Conservation (phyloP, 441 rosid genomes). For the Isatis lusitanica region DNA sequence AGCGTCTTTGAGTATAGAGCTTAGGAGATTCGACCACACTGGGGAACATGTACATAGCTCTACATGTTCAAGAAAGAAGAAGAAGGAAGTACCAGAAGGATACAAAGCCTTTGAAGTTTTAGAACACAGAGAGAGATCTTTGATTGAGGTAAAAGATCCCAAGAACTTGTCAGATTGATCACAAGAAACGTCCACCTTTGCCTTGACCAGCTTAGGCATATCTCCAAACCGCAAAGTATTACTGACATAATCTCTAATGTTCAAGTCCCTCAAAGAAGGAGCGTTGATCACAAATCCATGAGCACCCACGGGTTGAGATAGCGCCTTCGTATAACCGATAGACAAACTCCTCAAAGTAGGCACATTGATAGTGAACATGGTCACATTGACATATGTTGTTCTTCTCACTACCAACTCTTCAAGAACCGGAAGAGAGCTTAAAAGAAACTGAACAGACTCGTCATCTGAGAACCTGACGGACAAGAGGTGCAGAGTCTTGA, state of each 20-base stretch:
- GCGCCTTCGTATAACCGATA: not conserved
- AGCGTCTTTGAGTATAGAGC: not conserved
- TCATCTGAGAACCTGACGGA: not conserved
- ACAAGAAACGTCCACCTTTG: not conserved
- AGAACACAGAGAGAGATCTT: constrained; percentile 15
- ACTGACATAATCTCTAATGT: constrained; percentile 4
- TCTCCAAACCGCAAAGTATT: not conserved
- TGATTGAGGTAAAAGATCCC: constrained; percentile 16
- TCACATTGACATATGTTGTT: not conserved
- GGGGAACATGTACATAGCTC: constrained; percentile 27
- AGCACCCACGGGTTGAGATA: not conserved
- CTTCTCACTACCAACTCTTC: constrained; percentile 7
- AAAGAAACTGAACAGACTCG: not conserved
- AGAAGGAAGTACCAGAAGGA: not conserved
- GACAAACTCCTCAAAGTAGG: not conserved
- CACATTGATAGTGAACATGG: not conserved
- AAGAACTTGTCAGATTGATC: constrained; percentile 13
- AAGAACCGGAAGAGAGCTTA: not conserved
- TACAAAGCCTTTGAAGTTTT: not conserved
- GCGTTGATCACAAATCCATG: constrained; percentile 16
- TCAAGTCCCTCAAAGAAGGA: constrained; percentile 4
- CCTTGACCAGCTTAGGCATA: constrained; percentile 10
- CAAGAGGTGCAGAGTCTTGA: not conserved
- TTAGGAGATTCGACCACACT: constrained; percentile 5
- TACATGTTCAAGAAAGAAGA: not conserved